These are phyloP conservation scores for Haplosporangium gracile DNA, from an alignment of 192 early-diverging fungal species.

Conservation along the genomic window DNA sequence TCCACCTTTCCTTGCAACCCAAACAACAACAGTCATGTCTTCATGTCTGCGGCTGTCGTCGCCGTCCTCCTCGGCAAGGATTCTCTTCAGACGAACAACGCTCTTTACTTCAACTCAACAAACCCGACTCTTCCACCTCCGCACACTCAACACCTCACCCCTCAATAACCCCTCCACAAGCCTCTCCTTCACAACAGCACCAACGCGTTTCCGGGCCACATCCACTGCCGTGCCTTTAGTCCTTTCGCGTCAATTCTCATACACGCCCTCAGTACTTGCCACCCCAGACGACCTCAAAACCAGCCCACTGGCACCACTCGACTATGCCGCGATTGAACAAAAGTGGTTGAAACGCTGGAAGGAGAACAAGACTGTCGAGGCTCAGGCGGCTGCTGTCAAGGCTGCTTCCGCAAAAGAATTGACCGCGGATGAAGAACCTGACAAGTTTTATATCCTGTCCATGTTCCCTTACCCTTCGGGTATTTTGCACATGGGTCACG, in stretches of 20 bases:
- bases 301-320: conserved; percentile 32
- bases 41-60: conserved; percentile 10
- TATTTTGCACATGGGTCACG: conserved; percentile 94
- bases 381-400: background rate
- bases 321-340: conserved; percentile 69
- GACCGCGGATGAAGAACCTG: conserved; percentile 25
- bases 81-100: background rate
- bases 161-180: background rate
- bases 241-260: conserved; percentile 2
- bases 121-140: background rate
- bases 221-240: background rate
- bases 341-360: conserved; percentile 75
- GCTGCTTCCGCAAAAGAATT: background rate
- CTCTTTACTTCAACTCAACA: background rate
- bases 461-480: conserved; percentile 99
- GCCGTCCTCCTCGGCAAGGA: background rate
- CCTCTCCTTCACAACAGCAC: background rate
- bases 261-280: conserved; percentile 11
- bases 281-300: background rate
- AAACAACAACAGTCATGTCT: background rate
- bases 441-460: conserved; percentile 85
- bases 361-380: conserved; percentile 17
- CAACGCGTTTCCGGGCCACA: background rate
- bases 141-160: background rate
- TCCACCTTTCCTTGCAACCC: background rate